Conservation (phyloP, 1,139 yeast species). For the Hansenula lynferdii region DNA sequence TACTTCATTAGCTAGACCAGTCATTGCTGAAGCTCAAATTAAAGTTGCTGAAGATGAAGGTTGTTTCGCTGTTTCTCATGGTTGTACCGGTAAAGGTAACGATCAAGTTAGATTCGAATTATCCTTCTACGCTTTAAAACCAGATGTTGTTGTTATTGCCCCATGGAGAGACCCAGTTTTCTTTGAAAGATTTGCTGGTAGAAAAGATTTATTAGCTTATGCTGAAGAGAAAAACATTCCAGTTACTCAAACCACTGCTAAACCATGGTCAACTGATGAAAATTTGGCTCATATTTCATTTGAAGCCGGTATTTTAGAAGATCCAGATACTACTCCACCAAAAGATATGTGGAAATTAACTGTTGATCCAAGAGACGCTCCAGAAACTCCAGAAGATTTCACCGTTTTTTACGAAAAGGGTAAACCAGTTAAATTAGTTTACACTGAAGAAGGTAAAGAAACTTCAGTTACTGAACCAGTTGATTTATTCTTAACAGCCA, state of each 20-base stretch:
- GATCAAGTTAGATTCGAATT: slow-evolving; percentile 98
- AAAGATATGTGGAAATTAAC: slow-evolving; percentile 99
- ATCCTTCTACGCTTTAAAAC: slow-evolving; percentile 95
- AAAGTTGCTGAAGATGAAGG: slow-evolving; percentile 96
- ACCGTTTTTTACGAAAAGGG: slow-evolving; percentile 81
- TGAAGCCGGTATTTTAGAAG: slow-evolving; percentile 98
- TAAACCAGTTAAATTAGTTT: slow-evolving; percentile 74
- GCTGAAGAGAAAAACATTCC: slow-evolving; percentile 90
- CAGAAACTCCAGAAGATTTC: slow-evolving; percentile 87
- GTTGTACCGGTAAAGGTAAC: slow-evolving; percentile 99
- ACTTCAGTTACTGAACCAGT: slow-evolving; percentile 73
- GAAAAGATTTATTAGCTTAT: slow-evolving; percentile 91
- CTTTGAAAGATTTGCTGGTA: slow-evolving; percentile 95
- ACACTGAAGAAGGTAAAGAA: slow-evolving; percentile 51
- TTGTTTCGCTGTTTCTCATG: slow-evolving; percentile 97
- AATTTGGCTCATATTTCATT: slow-evolving; percentile 97
- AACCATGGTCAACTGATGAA: slow-evolving; percentile 99
- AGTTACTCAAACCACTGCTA: slow-evolving; percentile 94
- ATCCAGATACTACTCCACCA: slow-evolving; percentile 98
- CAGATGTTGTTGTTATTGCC: slow-evolving; percentile 94
- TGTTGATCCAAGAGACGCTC: slow-evolving; percentile 93
- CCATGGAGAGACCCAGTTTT: slow-evolving; percentile 99
- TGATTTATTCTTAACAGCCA: slow-evolving; percentile 88
- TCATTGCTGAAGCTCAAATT: slow-evolving; percentile 97
- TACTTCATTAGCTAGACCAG: slow-evolving; percentile 97